These are phyloP conservation scores for Backusella westeae DNA, from an alignment of 192 early-diverging fungal species.

Conservation along the genomic window DNA sequence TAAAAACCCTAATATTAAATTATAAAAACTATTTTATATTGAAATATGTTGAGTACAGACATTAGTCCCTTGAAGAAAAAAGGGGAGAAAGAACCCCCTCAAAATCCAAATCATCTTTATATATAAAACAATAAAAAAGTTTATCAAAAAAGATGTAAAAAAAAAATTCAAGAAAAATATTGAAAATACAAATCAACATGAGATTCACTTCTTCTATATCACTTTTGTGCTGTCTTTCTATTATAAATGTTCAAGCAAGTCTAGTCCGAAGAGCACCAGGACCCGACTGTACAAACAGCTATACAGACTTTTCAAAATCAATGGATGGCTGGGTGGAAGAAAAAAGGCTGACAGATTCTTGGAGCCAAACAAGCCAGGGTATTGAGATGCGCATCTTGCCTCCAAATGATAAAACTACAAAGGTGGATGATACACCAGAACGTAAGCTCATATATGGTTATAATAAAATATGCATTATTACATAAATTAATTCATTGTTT, in stretches of 20 bases:
- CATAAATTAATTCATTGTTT: neutral
- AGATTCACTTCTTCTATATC: neutral
- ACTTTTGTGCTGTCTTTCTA: neutral
- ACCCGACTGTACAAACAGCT: neutral
- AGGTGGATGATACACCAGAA: neutral
- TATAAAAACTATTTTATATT: neutral
- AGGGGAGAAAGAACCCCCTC: neutral
- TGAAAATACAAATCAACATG: neutral
- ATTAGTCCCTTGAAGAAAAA: neutral
- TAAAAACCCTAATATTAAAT: neutral
- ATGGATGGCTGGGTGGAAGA: conserved; percentile 9
- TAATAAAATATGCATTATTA: neutral
- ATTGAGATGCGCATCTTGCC: conserved; percentile 7
- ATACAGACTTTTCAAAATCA: neutral
- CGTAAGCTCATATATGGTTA: neutral
- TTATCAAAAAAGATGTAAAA: neutral
- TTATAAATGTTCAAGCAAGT: neutral
- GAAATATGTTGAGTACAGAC: conserved; percentile 7
- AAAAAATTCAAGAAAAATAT: neutral
- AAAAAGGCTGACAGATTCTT: neutral
- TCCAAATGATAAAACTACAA: neutral
- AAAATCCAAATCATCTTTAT: neutral
- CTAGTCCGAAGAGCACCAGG: neutral
- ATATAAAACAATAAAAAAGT: neutral
- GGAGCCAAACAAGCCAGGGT: neutral